Base-by-base conservation (phyloP, 352 stramenopile species). In the Phytophthora brassicae region DNA sequence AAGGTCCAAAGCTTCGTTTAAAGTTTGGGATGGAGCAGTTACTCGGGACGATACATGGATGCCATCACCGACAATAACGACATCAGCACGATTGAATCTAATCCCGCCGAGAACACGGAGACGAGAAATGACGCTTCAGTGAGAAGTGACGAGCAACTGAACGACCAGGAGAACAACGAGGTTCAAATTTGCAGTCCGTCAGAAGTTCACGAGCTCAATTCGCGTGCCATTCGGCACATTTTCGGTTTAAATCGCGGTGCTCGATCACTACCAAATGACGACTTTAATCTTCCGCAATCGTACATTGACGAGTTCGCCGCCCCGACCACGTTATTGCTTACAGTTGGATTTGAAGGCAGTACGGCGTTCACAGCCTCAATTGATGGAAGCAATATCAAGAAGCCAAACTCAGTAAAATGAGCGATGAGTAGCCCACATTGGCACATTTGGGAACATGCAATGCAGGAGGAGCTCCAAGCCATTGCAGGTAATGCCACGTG, bases 211-310 rank as follows among this genome's bases (percentile, higher is more conserved):
- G 14, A 41, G 14, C 19, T 57, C 2, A 57, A 4, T 4, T 29
- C 38, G 16, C 23, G 35, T 22, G 23, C 36, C 41, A 57, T 57
- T 19, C 14, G 48, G 13, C 23, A 12, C 4, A 22, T 42, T 6
- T 57, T 57, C n/a, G 50, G 36, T 1, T 13, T 57, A 14, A 57
- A 57, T 29, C 17, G 50, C 4, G 38, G 36, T 13, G 50, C 20
- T 0, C n/a, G 24, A 26, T 16, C 31, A 22, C 31, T 55, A 6
- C 48, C 48, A 24, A 6, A 12, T 12, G 38, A 48, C 2, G 36
- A 48, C 2, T 49, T 58, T 9, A 16, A 11, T 13, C 11, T 49
- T 6, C 50, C 36, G 9, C 38, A 58, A 31, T 58, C 24, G 3
- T 49, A 49, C 12, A 3, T 58, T 1, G 16, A 58, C 4, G 36